Evolutionary conservation across 352 stramenopile genomes (phyloP).

Genomic region (Pythium apleroticum): DNA sequence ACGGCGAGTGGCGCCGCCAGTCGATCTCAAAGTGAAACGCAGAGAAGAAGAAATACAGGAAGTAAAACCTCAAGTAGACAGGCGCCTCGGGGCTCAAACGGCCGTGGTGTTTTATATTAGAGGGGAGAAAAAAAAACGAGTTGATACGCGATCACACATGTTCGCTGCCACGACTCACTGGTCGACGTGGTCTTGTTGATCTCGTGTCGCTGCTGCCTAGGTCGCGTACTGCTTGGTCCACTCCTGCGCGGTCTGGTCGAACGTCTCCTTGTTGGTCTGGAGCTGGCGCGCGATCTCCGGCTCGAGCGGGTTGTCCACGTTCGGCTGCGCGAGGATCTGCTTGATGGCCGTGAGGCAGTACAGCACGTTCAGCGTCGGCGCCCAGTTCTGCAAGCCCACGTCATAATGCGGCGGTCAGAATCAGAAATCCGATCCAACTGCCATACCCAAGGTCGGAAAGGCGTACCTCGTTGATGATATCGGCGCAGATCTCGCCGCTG

Average conservation of each 20-base stretch:
- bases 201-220: constrained; percentile 29
- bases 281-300: constrained; percentile 94
- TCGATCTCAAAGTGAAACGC: constrained; percentile 2
- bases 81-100: not conserved
- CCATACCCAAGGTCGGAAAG: not conserved
- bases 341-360: constrained; percentile 92
- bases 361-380: constrained; percentile 93
- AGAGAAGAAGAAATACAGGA: not conserved
- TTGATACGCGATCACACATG: not conserved
- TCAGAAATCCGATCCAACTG: not conserved
- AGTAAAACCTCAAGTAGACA: not conserved
- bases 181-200: not conserved
- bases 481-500: constrained; percentile 95
- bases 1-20: constrained; percentile 72
- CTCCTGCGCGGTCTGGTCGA: constrained; percentile 92
- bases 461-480: constrained; percentile 90
- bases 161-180: not conserved
- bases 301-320: constrained; percentile 96
- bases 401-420: too few relatives aligned
- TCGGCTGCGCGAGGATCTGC: constrained; percentile 94
- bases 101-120: constrained; percentile 13
- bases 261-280: constrained; percentile 91
- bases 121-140: constrained; percentile 4
- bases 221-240: constrained; percentile 91
- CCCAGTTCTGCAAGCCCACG: constrained; percentile 84